Evolutionary conservation across 2,329 filamentous ascomycete species (phyloP).

Genomic region (Penicillium nordicum): DNA sequence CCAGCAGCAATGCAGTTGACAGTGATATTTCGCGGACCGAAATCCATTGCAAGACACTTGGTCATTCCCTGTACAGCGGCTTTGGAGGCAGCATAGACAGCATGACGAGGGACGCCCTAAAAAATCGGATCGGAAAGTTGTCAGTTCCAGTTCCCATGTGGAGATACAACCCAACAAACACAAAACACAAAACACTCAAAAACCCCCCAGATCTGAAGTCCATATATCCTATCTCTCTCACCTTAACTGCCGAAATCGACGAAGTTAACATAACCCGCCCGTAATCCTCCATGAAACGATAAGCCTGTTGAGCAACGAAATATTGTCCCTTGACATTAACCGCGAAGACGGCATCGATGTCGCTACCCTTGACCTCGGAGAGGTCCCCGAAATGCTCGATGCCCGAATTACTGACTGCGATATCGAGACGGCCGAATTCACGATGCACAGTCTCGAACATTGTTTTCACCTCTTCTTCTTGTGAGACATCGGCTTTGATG

Average conservation of each 20-base stretch:
- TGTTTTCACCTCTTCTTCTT: constrained; percentile 13
- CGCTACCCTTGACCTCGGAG: constrained; percentile 11
- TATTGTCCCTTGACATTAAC: constrained; percentile 25
- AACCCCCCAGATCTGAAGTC: not conserved
- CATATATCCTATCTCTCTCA: not conserved
- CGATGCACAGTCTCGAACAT: constrained; percentile 17
- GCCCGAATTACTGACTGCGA: constrained; percentile 23
- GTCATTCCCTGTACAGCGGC: constrained; percentile 24
- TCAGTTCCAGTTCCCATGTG: not conserved
- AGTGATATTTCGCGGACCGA: constrained; percentile 21
- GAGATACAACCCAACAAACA: not conserved
- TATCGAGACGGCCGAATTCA: constrained; percentile 19
- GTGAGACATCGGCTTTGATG: constrained; percentile 20
- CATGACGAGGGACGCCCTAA: constrained; percentile 21
- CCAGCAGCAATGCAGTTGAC: constrained; percentile 25
- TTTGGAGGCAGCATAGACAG: constrained; percentile 23
- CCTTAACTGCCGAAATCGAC: constrained; percentile 23
- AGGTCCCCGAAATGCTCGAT: constrained; percentile 21
- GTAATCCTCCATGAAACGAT: constrained; percentile 19
- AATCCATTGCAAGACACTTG: constrained; percentile 23
- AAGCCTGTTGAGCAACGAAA: constrained; percentile 23
- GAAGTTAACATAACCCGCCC: constrained; percentile 23
- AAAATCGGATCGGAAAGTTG: not conserved
- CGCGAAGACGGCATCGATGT: constrained; percentile 21
- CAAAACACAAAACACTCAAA: not conserved